phyloP scores from a whole-genome alignment of 2,329 filamentous ascomycete genomes.

The Trichophyton verrucosum region DNA sequence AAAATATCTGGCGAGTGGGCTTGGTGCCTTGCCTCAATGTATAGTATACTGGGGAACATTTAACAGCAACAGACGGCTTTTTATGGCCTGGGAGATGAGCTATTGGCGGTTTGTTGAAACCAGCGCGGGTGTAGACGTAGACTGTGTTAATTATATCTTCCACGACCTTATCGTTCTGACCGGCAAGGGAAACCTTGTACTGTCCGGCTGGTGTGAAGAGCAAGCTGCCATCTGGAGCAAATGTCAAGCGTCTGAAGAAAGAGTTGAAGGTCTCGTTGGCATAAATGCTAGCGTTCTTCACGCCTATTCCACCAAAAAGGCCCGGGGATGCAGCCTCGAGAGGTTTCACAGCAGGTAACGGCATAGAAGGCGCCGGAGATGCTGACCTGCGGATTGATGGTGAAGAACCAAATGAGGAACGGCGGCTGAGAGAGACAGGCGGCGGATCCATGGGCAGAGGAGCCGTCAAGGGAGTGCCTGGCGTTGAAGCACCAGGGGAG shows the following conservation, averaged over 20 bases:
- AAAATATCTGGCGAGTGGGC: slow-evolving; percentile 75
- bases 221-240: slow-evolving; percentile 88
- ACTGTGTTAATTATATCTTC: slow-evolving; percentile 94
- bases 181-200: slow-evolving; percentile 67
- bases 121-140: slow-evolving; percentile 92
- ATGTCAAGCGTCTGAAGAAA: slow-evolving; percentile 87
- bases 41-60: slow-evolving; percentile 85
- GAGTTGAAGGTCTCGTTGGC: slow-evolving; percentile 94
- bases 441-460: slow-evolving; percentile 94
- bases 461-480: slow-evolving; percentile 81
- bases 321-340: slow-evolving; percentile 75
- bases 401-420: slow-evolving; percentile 76
- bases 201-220: slow-evolving; percentile 91
- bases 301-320: slow-evolving; percentile 48
- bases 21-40: slow-evolving; percentile 57
- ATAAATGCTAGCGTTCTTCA: slow-evolving; percentile 81
- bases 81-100: slow-evolving; percentile 94
- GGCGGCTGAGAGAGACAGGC: slow-evolving; percentile 75
- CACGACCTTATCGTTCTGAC: slow-evolving; percentile 57
- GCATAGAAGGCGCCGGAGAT: slow-evolving; percentile 86
- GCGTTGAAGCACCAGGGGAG: slow-evolving; percentile 80
- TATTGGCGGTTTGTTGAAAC: slow-evolving; percentile 91
- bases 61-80: slow-evolving; percentile 91
- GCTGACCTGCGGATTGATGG: slow-evolving; percentile 71
- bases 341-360: slow-evolving; percentile 87